phyloP scores from a whole-genome alignment of 345 rosid species.

The Excoecaria agallocha region DNA sequence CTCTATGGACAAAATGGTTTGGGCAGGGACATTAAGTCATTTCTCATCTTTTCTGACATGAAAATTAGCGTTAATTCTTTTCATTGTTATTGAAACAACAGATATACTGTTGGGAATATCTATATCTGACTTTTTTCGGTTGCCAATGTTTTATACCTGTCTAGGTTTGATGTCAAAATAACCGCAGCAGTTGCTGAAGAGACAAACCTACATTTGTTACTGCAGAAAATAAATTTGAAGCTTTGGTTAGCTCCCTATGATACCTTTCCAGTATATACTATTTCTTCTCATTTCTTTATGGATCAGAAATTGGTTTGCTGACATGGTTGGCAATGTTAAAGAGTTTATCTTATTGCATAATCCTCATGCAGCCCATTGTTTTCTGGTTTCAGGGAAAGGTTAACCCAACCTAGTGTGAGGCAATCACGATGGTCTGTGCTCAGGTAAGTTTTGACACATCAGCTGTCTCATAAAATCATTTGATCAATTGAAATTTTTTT shows the following conservation, averaged over 20 bases:
- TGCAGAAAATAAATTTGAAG: conserved; percentile 98
- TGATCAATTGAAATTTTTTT: conserved; percentile 3
- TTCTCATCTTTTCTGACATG: background rate
- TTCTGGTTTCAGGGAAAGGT: conserved; percentile 81
- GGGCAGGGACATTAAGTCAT: background rate
- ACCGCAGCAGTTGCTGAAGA: conserved; percentile 93
- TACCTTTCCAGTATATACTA: conserved; percentile 76
- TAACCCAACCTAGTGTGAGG: conserved; percentile 98
- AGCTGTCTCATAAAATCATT: conserved; percentile 14
- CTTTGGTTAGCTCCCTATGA: conserved; percentile 76
- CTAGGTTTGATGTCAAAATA: conserved; percentile 81
- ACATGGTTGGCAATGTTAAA: no score
- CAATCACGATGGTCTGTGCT: conserved; percentile 96
- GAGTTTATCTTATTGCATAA: conserved; percentile 16
- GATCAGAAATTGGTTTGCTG: background rate
- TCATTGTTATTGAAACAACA: background rate
- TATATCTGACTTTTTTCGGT: background rate
- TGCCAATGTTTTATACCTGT: conserved; percentile 4
- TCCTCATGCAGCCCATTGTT: conserved; percentile 10
- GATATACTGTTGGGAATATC: background rate
- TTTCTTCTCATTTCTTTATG: background rate
- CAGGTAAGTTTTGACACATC: conserved; percentile 51
- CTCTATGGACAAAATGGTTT: background rate
- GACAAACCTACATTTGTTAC: conserved; percentile 74
- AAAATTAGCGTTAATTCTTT: background rate